Evolutionary conservation across 179 eudicot genomes (phyloP).

Genomic region (Silene noctiflora): DNA sequence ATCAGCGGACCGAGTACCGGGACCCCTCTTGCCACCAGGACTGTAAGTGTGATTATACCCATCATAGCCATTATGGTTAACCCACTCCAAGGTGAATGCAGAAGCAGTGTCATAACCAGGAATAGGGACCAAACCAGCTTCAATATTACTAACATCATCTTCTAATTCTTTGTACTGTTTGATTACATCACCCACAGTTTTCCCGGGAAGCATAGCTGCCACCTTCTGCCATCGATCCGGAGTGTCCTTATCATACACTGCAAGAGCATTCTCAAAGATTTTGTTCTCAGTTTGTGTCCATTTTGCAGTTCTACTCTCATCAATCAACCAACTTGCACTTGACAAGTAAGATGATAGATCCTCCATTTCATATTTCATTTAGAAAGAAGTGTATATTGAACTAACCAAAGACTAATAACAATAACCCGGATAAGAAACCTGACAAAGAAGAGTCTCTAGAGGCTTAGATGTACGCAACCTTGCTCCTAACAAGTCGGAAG

Average conservation of each 20-base stretch:
- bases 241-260: slow-evolving; percentile 68
- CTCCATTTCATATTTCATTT: slow-evolving; percentile 57
- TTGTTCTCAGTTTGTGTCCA: slow-evolving; percentile 96
- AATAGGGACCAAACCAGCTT: slow-evolving; percentile 74
- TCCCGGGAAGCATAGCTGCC: slow-evolving; percentile 87
- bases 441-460: neutral
- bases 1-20: slow-evolving; percentile 45
- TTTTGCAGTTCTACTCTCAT: slow-evolving; percentile 51
- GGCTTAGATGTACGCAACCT: slow-evolving; percentile 11
- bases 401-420: slow-evolving; percentile 1
- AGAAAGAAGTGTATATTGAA: neutral
- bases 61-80: slow-evolving; percentile 46
- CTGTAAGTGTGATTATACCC: slow-evolving; percentile 43
- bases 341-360: slow-evolving; percentile 59
- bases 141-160: slow-evolving; percentile 83
- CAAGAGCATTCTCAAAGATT: slow-evolving; percentile 80
- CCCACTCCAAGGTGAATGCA: slow-evolving; percentile 83
- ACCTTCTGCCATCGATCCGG: slow-evolving; percentile 91
- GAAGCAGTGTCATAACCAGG: slow-evolving; percentile 54
- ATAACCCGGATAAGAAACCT: neutral
- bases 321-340: slow-evolving; percentile 58
- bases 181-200: slow-evolving; percentile 73
- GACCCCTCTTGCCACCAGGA: slow-evolving; percentile 52
- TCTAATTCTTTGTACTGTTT: slow-evolving; percentile 79
- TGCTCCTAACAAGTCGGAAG: neutral